Conservation (phyloP, 139 green algal genomes). For the Zygnema cylindricum region DNA sequence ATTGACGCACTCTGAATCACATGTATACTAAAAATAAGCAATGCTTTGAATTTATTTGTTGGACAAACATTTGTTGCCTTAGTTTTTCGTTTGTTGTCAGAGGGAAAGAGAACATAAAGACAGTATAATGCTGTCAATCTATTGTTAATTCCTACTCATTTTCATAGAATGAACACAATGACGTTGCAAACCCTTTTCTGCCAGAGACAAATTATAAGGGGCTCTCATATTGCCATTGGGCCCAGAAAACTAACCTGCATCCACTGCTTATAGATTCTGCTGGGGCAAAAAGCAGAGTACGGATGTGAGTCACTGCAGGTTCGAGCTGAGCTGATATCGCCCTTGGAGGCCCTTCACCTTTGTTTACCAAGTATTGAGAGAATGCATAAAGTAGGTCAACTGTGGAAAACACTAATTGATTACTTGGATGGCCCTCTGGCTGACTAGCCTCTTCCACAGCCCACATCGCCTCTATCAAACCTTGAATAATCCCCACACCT, state of each 20-base stretch:
- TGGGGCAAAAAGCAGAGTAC: constrained; percentile 13
- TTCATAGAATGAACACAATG: too few species aligned
- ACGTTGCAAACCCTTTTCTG: too few species aligned
- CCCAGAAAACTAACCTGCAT: constrained; percentile 26
- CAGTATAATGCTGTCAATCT: too few species aligned
- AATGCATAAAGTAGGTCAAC: constrained; percentile 38
- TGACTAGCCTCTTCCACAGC: background rate
- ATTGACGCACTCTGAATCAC: too few species aligned
- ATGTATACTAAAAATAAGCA: too few species aligned
- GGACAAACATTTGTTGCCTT: too few species aligned
- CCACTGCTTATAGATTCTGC: constrained; percentile 19
- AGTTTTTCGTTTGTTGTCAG: too few species aligned
- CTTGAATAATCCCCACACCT: background rate
- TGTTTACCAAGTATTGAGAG: constrained; percentile 20
- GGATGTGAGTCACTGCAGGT: constrained; percentile 12
- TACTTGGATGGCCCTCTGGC: background rate
- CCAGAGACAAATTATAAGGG: background rate
- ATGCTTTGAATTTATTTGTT: too few species aligned
- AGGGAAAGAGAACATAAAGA: too few species aligned
- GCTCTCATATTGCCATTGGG: background rate
- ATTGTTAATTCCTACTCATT: too few species aligned
- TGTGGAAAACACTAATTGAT: constrained; percentile 33
- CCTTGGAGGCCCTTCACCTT: background rate
- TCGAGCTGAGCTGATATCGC: constrained; percentile 14
- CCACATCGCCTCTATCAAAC: background rate